These are phyloP conservation scores for Orychophragmus violaceus DNA, from an alignment of 345 rosid species.

Conservation along the genomic window DNA sequence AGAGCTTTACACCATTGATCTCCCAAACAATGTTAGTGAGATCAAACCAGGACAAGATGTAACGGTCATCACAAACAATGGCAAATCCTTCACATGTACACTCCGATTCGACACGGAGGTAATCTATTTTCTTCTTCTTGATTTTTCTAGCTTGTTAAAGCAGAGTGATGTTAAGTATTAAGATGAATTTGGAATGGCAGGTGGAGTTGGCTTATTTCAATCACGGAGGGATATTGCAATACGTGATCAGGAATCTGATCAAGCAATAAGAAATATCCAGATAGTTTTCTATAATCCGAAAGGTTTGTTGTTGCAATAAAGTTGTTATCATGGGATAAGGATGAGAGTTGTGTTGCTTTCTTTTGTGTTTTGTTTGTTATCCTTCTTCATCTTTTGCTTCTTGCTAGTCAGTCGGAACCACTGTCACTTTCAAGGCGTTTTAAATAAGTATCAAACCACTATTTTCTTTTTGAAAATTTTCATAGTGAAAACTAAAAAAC, in stretches of 20 bases:
- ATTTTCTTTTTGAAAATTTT: neutral
- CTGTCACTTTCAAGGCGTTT: neutral
- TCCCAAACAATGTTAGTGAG: conserved; percentile 53
- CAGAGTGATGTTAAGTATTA: neutral
- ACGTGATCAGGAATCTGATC: conserved; percentile 44
- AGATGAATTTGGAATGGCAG: conserved; percentile 26
- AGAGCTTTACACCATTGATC: conserved; percentile 64
- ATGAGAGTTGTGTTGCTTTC: neutral
- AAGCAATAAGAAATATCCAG: neutral
- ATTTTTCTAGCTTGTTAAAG: neutral
- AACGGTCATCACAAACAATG: conserved; percentile 53
- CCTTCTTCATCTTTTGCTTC: neutral
- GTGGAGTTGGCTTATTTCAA: conserved; percentile 68
- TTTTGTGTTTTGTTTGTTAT: neutral
- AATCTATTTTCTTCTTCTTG: neutral
- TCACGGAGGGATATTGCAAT: conserved; percentile 73
- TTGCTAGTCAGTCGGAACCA: neutral
- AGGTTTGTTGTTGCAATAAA: conserved; percentile 14
- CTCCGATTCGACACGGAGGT: conserved; percentile 85
- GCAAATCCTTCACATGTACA: conserved; percentile 67
- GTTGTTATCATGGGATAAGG: neutral
- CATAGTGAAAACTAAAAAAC: neutral
- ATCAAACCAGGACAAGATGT: conserved; percentile 89
- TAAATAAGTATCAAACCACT: neutral
- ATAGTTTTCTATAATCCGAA: neutral